A percentile compares a stretch with the other conserved stretches of the same genome.
Conservation (phyloP, 2,329 filamentous ascomycete genomes). For the Corynespora cassiicola region DNA sequence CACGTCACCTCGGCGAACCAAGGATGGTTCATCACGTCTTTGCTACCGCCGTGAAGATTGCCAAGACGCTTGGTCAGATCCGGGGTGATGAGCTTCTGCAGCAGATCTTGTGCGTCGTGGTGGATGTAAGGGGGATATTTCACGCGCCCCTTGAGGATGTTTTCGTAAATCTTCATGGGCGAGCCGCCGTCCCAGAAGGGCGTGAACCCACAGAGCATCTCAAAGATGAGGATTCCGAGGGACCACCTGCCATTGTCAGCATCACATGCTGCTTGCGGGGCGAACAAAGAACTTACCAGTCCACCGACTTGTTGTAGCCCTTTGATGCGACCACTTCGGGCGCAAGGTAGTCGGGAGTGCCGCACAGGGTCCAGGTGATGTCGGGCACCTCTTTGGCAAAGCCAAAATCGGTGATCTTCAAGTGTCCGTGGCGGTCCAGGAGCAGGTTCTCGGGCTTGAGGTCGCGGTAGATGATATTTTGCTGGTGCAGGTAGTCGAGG, state of each 20-base stretch:
- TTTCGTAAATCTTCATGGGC: slow-evolving; percentile 99
- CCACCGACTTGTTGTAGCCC: slow-evolving; percentile 99
- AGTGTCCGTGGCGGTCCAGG: slow-evolving; percentile 88
- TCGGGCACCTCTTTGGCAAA: slow-evolving; percentile 98
- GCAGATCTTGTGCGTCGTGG: slow-evolving; percentile 88
- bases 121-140: slow-evolving; percentile 98
- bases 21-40: slow-evolving; percentile 91
- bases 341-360: slow-evolving; percentile 95
- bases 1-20: slow-evolving; percentile 99
- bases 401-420: slow-evolving; percentile 98
- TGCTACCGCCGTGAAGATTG: slow-evolving; percentile 87
- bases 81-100: slow-evolving; percentile 90
- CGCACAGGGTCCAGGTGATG: slow-evolving; percentile 98
- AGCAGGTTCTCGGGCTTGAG: slow-evolving; percentile 94
- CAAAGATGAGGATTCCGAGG: slow-evolving; percentile 95
- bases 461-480: slow-evolving; percentile 97
- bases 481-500: slow-evolving; percentile 90
- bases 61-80: slow-evolving; percentile 95
- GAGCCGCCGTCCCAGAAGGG: slow-evolving; percentile 99
- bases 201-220: slow-evolving; percentile 99
- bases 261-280: slow-evolving; percentile 4
- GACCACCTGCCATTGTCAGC: slow-evolving; percentile 78
- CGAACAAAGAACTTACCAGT: slow-evolving; percentile 73
- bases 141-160: slow-evolving; percentile 93
- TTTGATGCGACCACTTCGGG: slow-evolving; percentile 99